Evolutionary conservation across 768 basidiomycete species (phyloP).

Genomic region (Chalciporus piperatus): DNA sequence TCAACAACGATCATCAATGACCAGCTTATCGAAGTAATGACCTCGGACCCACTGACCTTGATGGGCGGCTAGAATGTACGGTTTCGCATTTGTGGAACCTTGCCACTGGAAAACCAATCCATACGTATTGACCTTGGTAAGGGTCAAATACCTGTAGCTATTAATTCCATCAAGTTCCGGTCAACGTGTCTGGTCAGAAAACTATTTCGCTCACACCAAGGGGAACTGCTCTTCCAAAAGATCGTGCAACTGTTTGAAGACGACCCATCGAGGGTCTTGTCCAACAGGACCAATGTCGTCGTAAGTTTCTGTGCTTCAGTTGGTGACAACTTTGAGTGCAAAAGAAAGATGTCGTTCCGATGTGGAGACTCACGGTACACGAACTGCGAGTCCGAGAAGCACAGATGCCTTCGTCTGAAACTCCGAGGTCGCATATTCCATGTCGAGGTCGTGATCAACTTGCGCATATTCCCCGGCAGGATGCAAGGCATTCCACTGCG

Average conservation of each 20-base stretch:
- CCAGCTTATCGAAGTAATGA: background rate
- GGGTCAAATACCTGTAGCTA: constrained; percentile 45
- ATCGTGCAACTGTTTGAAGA: constrained; percentile 11
- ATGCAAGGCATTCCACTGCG: constrained; percentile 28
- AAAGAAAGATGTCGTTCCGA: background rate
- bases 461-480: constrained; percentile 24
- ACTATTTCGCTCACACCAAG: constrained; percentile 40
- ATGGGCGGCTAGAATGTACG: constrained; percentile 50
- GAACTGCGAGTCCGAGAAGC: constrained; percentile 34
- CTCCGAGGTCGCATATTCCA: constrained; percentile 26
- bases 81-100: constrained; percentile 49
- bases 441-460: constrained; percentile 29
- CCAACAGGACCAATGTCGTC: constrained; percentile 45
- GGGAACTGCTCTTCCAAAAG: constrained; percentile 45
- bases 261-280: constrained; percentile 36
- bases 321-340: background rate
- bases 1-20: background rate
- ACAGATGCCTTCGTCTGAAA: constrained; percentile 32
- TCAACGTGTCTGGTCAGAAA: constrained; percentile 10
- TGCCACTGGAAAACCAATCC: constrained; percentile 57
- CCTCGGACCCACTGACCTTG: constrained; percentile 32
- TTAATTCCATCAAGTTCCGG: background rate
- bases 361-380: constrained; percentile 33
- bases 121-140: constrained; percentile 57
- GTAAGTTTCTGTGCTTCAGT: constrained; percentile 44